Conservation (phyloP, 1,139 yeast genomes). For the Candida buenavistaensis region DNA sequence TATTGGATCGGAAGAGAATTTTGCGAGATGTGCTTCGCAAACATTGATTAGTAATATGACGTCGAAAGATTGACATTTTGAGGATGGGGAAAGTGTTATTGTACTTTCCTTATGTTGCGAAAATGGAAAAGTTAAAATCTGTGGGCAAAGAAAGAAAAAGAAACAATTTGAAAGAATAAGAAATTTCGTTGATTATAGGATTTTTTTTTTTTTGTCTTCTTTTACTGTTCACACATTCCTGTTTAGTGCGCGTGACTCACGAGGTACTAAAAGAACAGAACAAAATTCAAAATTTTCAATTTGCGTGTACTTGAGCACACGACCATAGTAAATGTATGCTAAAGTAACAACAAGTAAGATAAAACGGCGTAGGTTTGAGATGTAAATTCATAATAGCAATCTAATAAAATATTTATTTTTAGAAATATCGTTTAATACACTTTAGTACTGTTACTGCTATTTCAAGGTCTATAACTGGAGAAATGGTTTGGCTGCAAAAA, state of each 20-base stretch:
- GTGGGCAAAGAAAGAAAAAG: too few relatives aligned
- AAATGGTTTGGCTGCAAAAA: constrained; percentile 9
- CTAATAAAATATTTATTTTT: too few relatives aligned
- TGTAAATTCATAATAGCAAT: background rate
- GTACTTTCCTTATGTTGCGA: background rate
- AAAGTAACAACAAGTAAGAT: constrained; percentile 1
- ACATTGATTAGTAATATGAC: constrained; percentile 2
- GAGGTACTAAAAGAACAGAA: too few relatives aligned
- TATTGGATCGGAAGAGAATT: constrained; percentile 2
- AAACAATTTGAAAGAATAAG: constrained; percentile 3
- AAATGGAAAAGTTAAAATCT: constrained; percentile 1
- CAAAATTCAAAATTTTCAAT: background rate
- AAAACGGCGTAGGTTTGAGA: background rate
- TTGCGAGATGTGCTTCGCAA: background rate
- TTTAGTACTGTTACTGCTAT: too few relatives aligned
- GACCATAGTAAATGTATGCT: background rate
- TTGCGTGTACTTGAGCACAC: constrained; percentile 1
- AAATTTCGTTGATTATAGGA: too few relatives aligned
- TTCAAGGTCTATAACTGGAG: background rate
- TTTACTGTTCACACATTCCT: too few relatives aligned
- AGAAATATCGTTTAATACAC: too few relatives aligned
- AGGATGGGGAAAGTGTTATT: too few relatives aligned
- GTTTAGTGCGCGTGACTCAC: too few relatives aligned
- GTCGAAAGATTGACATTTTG: constrained; percentile 2
- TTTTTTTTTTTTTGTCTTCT: too few relatives aligned